phyloP scores from a whole-genome alignment of 1,284 basidiomycete species.

The Exobasidium cylindrosporum region DNA sequence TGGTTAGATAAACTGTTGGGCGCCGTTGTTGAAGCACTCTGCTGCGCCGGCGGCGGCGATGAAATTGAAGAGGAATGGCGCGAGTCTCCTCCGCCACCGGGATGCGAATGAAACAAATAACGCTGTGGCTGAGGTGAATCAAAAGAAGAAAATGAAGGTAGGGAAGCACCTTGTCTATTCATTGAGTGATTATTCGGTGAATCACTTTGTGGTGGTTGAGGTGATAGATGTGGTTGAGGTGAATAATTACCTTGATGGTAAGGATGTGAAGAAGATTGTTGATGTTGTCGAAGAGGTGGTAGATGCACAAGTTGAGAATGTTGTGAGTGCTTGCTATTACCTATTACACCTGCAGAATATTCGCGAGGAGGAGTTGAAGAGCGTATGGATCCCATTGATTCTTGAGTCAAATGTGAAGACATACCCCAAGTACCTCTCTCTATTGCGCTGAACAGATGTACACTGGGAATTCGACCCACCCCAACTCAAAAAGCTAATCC shows the following conservation, averaged over 20 bases:
- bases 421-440: not conserved
- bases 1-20: not conserved
- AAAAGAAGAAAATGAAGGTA: not conserved
- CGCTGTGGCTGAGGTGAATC: not conserved
- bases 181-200: not conserved
- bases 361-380: not conserved
- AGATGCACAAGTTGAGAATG: not conserved
- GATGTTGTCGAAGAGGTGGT: slow-evolving; percentile 2
- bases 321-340: not conserved
- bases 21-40: not conserved
- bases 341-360: not conserved
- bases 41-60: not conserved
- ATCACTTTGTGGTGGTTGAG: not conserved
- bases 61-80: not conserved
- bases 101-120: not conserved
- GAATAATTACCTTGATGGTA: not conserved
- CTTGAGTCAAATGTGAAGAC: not conserved
- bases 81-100: not conserved
- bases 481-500: too few species aligned
- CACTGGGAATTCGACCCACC: too few species aligned
- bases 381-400: not conserved
- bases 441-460: too few species aligned
- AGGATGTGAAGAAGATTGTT: not conserved
- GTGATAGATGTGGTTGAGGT: not conserved
- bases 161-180: not conserved